Base-by-base conservation (phyloP, 1,284 basidiomycete species). In the Papiliotrema fonsecae region DNA sequence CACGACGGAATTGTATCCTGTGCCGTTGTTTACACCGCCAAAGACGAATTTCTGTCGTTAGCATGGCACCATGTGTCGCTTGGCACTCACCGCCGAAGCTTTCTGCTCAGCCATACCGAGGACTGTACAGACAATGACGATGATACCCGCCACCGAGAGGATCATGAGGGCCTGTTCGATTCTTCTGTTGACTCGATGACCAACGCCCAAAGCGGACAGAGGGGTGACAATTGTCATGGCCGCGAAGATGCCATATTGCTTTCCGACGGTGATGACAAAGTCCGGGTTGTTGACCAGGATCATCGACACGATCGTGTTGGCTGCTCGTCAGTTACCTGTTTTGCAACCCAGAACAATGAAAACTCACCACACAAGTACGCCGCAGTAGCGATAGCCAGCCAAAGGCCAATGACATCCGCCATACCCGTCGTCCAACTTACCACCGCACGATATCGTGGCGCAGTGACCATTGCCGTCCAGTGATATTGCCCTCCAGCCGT, bases 261-360 rank as follows among this genome's bases (percentile, higher is more conserved):
- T 53, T 53, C 57, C 49, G 84, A 82, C 62, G 84, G 86, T 60
- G 56, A 86, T 30, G 53, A 60, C 50, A 51, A 54, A 48, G 54
- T 57, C 34, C 52, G 54, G 42, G 22, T 57, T 52, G 60, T 60
- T 43, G 66, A 70, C 52, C 24, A 69, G 56, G 87, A 88, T 66
- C 84, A 84, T 45, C 44, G 74, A 58, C 62, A 75, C 41, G 60
- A 58, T 57, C 75, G 42, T 73, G 45, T 26, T 27, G 21, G 36
- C 31, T 48, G 14, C 16, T 30, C 14, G n/a, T 45, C 32, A 27
- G 28, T 21, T 24, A 6, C 39, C 11, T 11, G 4, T 16, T 31
- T 18, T 28, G 25, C n/a, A 4, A n/a, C 25, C 16, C 19, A 16
- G 27, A n/a, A n/a, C 18, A 4, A 13, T 7, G 16, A 18, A 18